Base-by-base conservation (phyloP, 371 early-diverging fungal species). In the Mortierella sp. region DNA sequence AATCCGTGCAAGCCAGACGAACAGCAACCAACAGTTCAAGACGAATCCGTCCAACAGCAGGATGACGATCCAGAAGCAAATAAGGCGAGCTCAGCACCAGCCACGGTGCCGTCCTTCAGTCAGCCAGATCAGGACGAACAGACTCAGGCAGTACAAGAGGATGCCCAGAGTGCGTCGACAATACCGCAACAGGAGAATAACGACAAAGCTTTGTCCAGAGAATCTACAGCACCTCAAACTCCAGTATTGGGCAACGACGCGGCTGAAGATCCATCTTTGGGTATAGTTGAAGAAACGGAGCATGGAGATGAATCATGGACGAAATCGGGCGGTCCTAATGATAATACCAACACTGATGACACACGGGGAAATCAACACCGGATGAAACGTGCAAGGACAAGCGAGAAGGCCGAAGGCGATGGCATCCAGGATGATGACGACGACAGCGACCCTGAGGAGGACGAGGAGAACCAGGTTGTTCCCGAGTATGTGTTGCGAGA, bases 401-500 rank as follows among this genome's bases (percentile, higher is more conserved):
- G 19, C n/a, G 54, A 74, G 16, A 31, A 16, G 28, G 44, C 40
- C 10, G 26, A 76, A 9, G 57, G 75, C 51, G 73, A 43, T 24
- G 76, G 44, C 0, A 53, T 48, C 28, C 21, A 50, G 46, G 43
- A 64, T 14, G 64, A 77, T 55, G 46, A 37, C 1, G 72, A 59
- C 11, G 61, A 69, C 61, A 31, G 64, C 9, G 87, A 81, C 5
- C 75, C 54, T 6, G 77, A 85, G 19, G 80, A 80, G 3, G 85
- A 78, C 0, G 76, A 86, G 1, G 78, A 79, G 0, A 75, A 77
- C 34, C 76, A 50, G 2, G 51, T 44, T 6, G 83, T 78, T 5
- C 71, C 81, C 10, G 78, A 79, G 19, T 71, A 70, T 54, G 55
- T 88, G 4, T 71, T 79, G 24, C 76, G 88, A 11, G 90, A 91